These are phyloP conservation scores for Ceratobasidium papillatum DNA, from an alignment of 1,284 basidiomycete species.

Conservation along the genomic window DNA sequence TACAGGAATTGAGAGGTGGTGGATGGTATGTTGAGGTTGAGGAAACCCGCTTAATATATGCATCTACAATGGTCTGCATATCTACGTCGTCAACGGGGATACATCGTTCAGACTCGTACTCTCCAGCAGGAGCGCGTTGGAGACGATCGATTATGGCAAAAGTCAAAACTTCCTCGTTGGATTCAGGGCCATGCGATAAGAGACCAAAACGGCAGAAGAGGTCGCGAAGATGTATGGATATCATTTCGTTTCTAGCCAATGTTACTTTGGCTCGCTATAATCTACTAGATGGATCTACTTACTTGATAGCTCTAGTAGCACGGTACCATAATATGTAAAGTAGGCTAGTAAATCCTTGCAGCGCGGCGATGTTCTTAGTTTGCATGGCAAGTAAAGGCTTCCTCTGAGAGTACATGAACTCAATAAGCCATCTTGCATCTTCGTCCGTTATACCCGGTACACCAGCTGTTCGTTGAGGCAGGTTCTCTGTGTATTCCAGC, in stretches of 20 bases:
- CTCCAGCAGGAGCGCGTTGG: not conserved
- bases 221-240: not conserved
- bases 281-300: not conserved
- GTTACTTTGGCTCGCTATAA: no score
- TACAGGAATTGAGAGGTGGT: not conserved
- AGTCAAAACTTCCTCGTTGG: not conserved
- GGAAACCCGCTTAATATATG: not conserved
- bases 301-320: constrained; percentile 1
- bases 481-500: no score
- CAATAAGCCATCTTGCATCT: no score
- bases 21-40: not conserved
- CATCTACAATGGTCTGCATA: not conserved
- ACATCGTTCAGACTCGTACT: not conserved
- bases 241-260: no score
- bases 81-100: not conserved
- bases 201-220: not conserved
- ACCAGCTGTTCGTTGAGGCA: no score
- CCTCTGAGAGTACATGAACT: no score
- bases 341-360: no score
- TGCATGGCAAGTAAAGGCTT: no score
- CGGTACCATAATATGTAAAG: no score
- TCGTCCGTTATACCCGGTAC: no score
- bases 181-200: not conserved
- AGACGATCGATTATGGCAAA: not conserved
- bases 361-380: no score